Percentiles rank a stretch among this genome's conserved stretches.
Conservation (phyloP, 2,329 filamentous ascomycete species). For the Curvularia hawaiiensis region DNA sequence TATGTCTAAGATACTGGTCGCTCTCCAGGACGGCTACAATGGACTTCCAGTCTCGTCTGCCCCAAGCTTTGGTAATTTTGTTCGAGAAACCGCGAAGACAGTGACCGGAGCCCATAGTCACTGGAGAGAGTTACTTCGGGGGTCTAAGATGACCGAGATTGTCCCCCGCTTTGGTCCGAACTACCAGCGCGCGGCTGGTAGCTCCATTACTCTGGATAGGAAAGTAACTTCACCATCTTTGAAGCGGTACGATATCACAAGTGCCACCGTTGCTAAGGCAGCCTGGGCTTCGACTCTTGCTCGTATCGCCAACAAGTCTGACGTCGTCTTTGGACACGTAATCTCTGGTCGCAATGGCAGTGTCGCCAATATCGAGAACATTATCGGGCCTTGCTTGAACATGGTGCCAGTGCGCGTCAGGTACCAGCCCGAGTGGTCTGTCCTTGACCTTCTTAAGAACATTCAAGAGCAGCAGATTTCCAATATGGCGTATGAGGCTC, state of each 20-base stretch:
- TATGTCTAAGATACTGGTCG: slow-evolving; percentile 35
- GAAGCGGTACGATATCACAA: slow-evolving; percentile 43
- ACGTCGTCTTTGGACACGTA: slow-evolving; percentile 52
- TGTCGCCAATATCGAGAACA: slow-evolving; percentile 45
- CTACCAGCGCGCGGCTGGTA: slow-evolving; percentile 38
- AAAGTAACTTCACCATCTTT: slow-evolving; percentile 28
- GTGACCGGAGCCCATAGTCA: slow-evolving; percentile 38
- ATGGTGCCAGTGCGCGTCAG: slow-evolving; percentile 50
- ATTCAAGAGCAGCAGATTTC: slow-evolving; percentile 53
- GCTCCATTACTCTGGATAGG: slow-evolving; percentile 36
- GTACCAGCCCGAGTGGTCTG: slow-evolving; percentile 42
- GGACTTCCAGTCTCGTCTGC: slow-evolving; percentile 39
- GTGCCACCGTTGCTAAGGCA: slow-evolving; percentile 53
- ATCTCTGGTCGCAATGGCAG: slow-evolving; percentile 49
- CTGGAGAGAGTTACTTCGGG: slow-evolving; percentile 39
- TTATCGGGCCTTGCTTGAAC: slow-evolving; percentile 52
- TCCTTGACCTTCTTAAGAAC: slow-evolving; percentile 46
- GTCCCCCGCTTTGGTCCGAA: slow-evolving; percentile 41
- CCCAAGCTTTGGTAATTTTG: slow-evolving; percentile 41
- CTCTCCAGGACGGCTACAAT: slow-evolving; percentile 40
- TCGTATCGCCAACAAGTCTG: slow-evolving; percentile 42
- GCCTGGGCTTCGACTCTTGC: slow-evolving; percentile 53
- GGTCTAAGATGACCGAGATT: slow-evolving; percentile 44
- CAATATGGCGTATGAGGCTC: slow-evolving; percentile 44
- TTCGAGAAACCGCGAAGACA: slow-evolving; percentile 36